A percentile compares a stretch with the other conserved stretches of the same genome.
phyloP scores from a whole-genome alignment of 176 grass and related monocot species.

The Eleusine indica region DNA sequence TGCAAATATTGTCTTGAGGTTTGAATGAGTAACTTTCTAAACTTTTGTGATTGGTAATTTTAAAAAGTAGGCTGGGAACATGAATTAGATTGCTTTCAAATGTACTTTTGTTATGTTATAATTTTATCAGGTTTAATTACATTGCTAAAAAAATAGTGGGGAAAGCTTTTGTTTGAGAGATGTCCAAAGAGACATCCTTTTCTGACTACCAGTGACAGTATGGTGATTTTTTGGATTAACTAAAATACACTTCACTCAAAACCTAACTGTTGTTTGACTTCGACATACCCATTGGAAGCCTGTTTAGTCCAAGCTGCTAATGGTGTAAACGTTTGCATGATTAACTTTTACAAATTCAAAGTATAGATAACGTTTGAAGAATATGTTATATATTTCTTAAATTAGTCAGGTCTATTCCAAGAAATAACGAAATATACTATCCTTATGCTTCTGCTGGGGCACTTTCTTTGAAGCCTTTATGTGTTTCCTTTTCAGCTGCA shows the following conservation, averaged over 20 bases:
- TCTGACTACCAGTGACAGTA: background rate
- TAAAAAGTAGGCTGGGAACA: too few species aligned
- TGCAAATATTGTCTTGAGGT: too few species aligned
- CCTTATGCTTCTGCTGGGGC: background rate
- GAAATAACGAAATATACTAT: background rate
- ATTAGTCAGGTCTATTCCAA: background rate
- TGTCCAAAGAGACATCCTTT: background rate
- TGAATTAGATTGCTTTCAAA: too few species aligned
- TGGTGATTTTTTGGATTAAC: background rate
- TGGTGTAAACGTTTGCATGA: background rate
- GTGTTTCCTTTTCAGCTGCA: background rate
- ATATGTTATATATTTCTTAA: background rate
- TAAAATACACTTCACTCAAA: background rate
- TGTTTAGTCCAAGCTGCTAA: background rate
- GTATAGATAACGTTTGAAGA: background rate
- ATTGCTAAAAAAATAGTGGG: background rate
- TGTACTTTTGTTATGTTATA: background rate
- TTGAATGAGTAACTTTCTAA: too few species aligned
- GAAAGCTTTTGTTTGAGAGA: background rate
- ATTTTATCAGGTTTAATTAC: background rate
- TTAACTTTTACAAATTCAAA: background rate
- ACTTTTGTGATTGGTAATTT: too few species aligned
- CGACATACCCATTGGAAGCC: background rate
- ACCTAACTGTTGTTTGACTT: background rate
- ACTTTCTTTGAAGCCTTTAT: background rate